Base-by-base conservation (phyloP, 2,329 filamentous ascomycete genomes). In the Diplodia corticola region DNA sequence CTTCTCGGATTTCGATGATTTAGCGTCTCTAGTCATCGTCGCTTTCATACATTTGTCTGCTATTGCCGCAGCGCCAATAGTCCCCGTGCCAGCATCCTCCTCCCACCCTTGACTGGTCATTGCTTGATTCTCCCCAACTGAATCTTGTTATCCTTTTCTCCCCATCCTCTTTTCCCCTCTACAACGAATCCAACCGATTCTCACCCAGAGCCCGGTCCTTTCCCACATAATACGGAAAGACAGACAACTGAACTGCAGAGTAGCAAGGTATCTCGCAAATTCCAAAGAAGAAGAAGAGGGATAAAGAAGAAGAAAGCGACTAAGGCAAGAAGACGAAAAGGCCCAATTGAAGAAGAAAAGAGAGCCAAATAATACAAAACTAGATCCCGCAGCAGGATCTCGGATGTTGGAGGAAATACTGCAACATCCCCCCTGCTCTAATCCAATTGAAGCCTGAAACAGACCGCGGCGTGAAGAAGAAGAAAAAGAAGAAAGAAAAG, bases 241-340 rank as follows among this genome's bases (percentile, higher is more conserved):
- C 9, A 35, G 24, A 40, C 51, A 15, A n/a, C 6, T 44, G 40
- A 49, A 61, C 33, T 22, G 44, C 40, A 64, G 48, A 10, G 61
- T 37, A 28, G 48, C 61, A 64, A 64, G 50, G 61, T 64, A 64
- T 51, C 61, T 53, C 30, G 30, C 48, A 40, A 40, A 64, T 64
- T 33, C 33, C 33, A n/a, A n/a, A 60, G 44, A 60, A 17, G 37
- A 51, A 35, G n/a, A 50, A 63, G 6, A n/a, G 46, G 20, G 10
- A 60, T n/a, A 35, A n/a, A 60, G 20, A 10, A 60, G 28, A 35
- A 46, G 37, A 60, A 60, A 60, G 9, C 15, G 35, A 3, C 12
- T 22, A 22, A 12, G 33, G 15, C 7, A 53, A 53, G 26, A 10
- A 53, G 13, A 53, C 17, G 17, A 53, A 7, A 20, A 37, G 48